phyloP scores from a whole-genome alignment of 2,329 filamentous ascomycete species.

The Knoxdaviesia proteae region DNA sequence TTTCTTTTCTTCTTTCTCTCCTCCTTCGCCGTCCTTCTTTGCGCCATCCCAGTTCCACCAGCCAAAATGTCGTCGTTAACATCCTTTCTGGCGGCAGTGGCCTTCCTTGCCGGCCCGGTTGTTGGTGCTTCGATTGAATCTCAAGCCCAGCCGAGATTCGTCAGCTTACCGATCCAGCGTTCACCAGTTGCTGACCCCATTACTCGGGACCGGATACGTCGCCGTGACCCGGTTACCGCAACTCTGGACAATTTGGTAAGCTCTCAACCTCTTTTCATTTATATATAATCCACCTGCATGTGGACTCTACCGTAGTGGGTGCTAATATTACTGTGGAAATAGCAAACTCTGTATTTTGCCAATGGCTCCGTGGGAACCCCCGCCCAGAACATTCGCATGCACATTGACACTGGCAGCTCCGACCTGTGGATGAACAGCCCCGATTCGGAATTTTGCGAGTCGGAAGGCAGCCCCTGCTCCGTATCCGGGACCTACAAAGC shows the following conservation, averaged over 20 bases:
- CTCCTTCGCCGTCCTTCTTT: background rate
- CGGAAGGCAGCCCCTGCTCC: slow-evolving; percentile 27
- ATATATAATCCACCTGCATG: background rate
- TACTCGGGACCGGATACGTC: slow-evolving; percentile 21
- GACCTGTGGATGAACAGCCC: slow-evolving; percentile 52
- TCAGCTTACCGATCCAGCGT: slow-evolving; percentile 22
- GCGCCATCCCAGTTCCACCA: background rate
- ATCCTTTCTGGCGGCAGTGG: background rate
- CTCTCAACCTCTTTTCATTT: background rate
- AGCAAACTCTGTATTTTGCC: slow-evolving; percentile 43
- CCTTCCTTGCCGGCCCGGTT: slow-evolving; percentile 1
- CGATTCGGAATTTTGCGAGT: slow-evolving; percentile 36
- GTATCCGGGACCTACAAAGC: slow-evolving; percentile 46
- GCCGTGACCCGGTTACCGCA: slow-evolving; percentile 21
- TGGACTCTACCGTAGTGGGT: too few species aligned
- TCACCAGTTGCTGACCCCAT: slow-evolving; percentile 17
- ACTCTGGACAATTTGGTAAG: slow-evolving; percentile 34
- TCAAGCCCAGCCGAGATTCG: slow-evolving; percentile 16
- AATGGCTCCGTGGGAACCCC: slow-evolving; percentile 44
- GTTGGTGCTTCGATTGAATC: slow-evolving; percentile 1
- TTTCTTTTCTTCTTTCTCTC: background rate
- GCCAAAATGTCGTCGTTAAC: background rate
- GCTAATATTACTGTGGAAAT: too few species aligned
- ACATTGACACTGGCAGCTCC: slow-evolving; percentile 48
- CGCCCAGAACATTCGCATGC: slow-evolving; percentile 31